Evolutionary conservation across 495 filamentous ascomycete genomes (phyloP).

Genomic region (Aspergillus sclerotioniger): DNA sequence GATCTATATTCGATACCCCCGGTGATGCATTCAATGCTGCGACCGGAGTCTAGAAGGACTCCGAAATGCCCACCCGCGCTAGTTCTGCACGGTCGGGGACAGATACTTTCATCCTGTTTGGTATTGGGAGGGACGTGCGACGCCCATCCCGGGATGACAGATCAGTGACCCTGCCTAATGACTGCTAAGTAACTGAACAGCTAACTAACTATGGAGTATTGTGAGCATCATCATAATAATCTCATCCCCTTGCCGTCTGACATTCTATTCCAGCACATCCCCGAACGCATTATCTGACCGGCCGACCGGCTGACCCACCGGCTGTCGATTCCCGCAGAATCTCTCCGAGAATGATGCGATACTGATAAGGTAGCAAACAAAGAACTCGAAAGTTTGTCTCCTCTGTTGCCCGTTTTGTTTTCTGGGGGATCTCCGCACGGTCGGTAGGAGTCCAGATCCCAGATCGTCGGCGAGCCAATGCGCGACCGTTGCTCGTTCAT

Average conservation of each 20-base stretch:
- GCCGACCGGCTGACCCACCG: too few species aligned
- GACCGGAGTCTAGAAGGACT: neutral
- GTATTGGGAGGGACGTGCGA: neutral
- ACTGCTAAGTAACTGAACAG: too few species aligned
- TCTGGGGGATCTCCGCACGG: conserved; percentile 4
- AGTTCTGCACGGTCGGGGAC: neutral
- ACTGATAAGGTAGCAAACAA: neutral
- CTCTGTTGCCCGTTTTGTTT: neutral
- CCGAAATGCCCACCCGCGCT: neutral
- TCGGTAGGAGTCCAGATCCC: conserved; percentile 6
- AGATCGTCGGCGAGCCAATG: conserved; percentile 4
- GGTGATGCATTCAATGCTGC: neutral
- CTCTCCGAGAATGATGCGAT: neutral
- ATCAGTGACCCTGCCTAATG: neutral
- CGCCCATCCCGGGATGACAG: neutral
- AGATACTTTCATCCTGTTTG: neutral
- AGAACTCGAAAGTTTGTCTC: neutral
- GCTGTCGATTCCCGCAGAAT: too few species aligned
- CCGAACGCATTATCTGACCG: too few species aligned
- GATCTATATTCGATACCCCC: neutral
- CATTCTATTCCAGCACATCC: neutral
- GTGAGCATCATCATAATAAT: neutral
- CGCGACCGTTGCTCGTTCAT: neutral
- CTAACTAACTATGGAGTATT: too few species aligned
- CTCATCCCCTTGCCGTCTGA: neutral